These are phyloP conservation scores for Podospora pseudopauciseta DNA, from an alignment of 495 filamentous ascomycete genomes.

Conservation along the genomic window DNA sequence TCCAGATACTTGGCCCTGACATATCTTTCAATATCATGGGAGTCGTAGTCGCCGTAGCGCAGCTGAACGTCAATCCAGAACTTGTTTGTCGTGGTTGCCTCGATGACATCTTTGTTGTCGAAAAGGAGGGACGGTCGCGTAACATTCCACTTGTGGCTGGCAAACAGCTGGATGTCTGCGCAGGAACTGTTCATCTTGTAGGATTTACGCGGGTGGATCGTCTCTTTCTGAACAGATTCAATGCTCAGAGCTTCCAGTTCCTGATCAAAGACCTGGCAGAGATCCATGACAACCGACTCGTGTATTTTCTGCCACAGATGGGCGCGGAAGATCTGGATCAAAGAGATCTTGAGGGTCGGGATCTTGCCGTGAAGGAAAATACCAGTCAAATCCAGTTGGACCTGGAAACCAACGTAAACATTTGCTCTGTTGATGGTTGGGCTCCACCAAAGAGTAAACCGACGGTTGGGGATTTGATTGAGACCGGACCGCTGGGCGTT, in stretches of 20 bases:
- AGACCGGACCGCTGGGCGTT: conserved; percentile 98
- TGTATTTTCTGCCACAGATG: conserved; percentile 99
- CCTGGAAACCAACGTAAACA: conserved; percentile 95
- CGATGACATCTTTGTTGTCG: conserved; percentile 95
- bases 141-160: conserved; percentile 98
- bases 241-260: conserved; percentile 95
- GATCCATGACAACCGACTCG: conserved; percentile 97
- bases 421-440: conserved; percentile 76
- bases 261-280: conserved; percentile 99
- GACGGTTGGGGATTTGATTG: conserved; percentile 99
- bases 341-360: conserved; percentile 94
- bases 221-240: conserved; percentile 98
- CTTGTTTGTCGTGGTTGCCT: conserved; percentile 94
- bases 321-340: conserved; percentile 99
- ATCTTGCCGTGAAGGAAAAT: conserved; percentile 99
- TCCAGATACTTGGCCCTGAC: conserved; percentile 97
- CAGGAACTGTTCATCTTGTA: conserved; percentile 99
- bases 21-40: conserved; percentile 97
- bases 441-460: conserved; percentile 98
- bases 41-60: conserved; percentile 98
- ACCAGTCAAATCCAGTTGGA: conserved; percentile 95
- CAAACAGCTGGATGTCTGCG: conserved; percentile 96
- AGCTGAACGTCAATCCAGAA: conserved; percentile 99
- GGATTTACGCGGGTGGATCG: conserved; percentile 97
- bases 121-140: conserved; percentile 88